Evolutionary conservation across 2,329 filamentous ascomycete genomes (phyloP).

Genomic region (Colletotrichum caudatum): DNA sequence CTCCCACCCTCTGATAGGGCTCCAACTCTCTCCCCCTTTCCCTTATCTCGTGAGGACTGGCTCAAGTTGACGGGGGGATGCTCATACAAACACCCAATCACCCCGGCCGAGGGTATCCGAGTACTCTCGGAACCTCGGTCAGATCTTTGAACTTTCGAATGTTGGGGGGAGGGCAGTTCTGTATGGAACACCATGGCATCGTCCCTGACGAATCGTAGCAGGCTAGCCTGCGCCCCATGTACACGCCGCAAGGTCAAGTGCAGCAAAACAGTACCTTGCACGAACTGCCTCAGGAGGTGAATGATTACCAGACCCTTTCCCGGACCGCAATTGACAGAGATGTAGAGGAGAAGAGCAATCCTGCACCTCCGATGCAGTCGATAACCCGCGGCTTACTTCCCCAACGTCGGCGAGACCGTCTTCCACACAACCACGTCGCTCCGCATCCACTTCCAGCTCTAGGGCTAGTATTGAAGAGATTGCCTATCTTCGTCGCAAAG

Average conservation of each 20-base stretch:
- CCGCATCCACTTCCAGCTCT: neutral
- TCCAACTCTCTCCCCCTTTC: neutral
- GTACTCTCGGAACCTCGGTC: neutral
- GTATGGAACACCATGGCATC: conserved; percentile 3
- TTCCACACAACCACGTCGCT: neutral
- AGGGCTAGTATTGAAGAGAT: neutral
- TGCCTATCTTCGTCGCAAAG: neutral
- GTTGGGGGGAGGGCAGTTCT: neutral
- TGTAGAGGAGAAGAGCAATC: neutral
- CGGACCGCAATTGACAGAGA: neutral
- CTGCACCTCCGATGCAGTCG: neutral
- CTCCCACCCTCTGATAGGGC: neutral
- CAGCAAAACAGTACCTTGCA: conserved; percentile 46
- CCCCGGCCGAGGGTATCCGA: conserved; percentile 4
- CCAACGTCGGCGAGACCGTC: neutral
- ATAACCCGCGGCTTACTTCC: neutral
- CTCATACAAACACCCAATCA: neutral
- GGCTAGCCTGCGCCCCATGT: conserved; percentile 43
- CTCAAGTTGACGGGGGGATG: neutral
- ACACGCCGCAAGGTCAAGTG: conserved; percentile 43
- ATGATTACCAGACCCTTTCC: neutral
- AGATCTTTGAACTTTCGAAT: neutral
- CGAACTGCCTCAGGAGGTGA: conserved; percentile 44
- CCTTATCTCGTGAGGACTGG: neutral
- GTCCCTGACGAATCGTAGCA: conserved; percentile 6